A percentile compares a stretch with the other conserved stretches of the same genome.
phyloP scores from a whole-genome alignment of 1,284 basidiomycete genomes.

The Trametes polyzona region DNA sequence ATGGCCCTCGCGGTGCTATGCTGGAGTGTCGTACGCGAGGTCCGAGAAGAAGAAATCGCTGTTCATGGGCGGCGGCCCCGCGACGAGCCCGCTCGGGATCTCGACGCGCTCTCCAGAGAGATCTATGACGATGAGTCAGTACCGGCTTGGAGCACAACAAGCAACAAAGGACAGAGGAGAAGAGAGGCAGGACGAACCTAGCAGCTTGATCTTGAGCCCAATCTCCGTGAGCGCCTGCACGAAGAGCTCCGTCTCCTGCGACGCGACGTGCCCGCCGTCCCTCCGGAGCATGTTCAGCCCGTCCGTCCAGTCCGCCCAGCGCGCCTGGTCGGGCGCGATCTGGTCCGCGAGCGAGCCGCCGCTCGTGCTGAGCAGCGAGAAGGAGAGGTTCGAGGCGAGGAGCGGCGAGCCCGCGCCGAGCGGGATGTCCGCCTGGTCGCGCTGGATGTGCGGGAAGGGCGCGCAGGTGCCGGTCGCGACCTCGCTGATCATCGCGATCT shows the following conservation, averaged over 20 bases:
- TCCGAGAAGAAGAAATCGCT: conserved; percentile 90
- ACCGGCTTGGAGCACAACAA: neutral
- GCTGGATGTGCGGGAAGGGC: conserved; percentile 62
- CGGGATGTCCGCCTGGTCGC: conserved; percentile 62
- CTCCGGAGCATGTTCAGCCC: conserved; percentile 87
- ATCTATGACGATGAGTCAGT: conserved; percentile 51
- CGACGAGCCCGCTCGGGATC: conserved; percentile 76
- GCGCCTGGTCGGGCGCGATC: conserved; percentile 82
- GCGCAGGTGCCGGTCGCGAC: conserved; percentile 81
- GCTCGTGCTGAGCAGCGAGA: conserved; percentile 75
- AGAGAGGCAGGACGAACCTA: conserved; percentile 57
- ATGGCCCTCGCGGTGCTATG: conserved; percentile 4
- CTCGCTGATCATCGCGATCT: conserved; percentile 78
- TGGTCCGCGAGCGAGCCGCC: conserved; percentile 84
- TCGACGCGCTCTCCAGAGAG: conserved; percentile 92
- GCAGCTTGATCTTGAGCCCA: conserved; percentile 90
- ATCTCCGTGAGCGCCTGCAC: conserved; percentile 90
- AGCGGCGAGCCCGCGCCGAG: conserved; percentile 48
- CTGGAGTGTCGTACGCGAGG: conserved; percentile 40
- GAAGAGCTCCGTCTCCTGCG: conserved; percentile 84
- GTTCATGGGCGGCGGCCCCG: conserved; percentile 75
- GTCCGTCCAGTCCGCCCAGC: conserved; percentile 97
- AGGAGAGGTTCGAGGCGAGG: conserved; percentile 73
- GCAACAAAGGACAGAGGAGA: neutral
- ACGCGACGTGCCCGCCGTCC: conserved; percentile 81